phyloP scores from a whole-genome alignment of 73 alveolate genomes.

The Strombidium stylifer region DNA sequence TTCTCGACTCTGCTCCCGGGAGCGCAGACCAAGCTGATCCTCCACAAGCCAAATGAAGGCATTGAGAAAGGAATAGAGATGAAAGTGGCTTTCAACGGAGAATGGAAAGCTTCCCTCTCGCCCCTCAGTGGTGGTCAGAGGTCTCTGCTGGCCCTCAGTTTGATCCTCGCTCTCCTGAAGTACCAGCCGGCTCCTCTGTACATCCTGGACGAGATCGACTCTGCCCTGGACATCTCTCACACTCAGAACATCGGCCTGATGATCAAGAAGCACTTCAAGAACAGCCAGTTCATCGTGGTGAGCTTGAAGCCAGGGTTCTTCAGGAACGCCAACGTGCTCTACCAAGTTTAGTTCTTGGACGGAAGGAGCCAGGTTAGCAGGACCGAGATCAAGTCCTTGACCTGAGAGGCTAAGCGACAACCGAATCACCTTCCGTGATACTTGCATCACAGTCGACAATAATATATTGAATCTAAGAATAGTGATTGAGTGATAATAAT shows the following conservation, averaged over 20 bases:
- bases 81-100: slow-evolving; percentile 93
- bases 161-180: slow-evolving; percentile 87
- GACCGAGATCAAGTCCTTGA: no score
- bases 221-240: slow-evolving; percentile 98
- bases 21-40: slow-evolving; percentile 87
- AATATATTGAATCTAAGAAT: no score
- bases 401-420: no score
- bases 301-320: slow-evolving; percentile 98
- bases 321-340: slow-evolving; percentile 97
- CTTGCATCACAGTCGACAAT: no score
- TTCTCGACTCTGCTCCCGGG: slow-evolving; percentile 85
- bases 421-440: no score
- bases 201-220: slow-evolving; percentile 99
- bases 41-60: slow-evolving; percentile 83
- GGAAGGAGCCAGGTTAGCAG: slow-evolving; percentile 88
- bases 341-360: slow-evolving; percentile 88
- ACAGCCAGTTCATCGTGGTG: slow-evolving; percentile 84
- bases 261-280: slow-evolving; percentile 85
- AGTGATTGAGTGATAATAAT: no score
- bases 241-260: slow-evolving; percentile 95
- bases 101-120: slow-evolving; percentile 83
- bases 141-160: slow-evolving; percentile 92
- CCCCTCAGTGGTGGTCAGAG: slow-evolving; percentile 96
- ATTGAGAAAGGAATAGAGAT: slow-evolving; percentile 94
- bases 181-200: slow-evolving; percentile 97